Conservation (phyloP, 129 eudicot species). For the Flaveria trinervia region DNA sequence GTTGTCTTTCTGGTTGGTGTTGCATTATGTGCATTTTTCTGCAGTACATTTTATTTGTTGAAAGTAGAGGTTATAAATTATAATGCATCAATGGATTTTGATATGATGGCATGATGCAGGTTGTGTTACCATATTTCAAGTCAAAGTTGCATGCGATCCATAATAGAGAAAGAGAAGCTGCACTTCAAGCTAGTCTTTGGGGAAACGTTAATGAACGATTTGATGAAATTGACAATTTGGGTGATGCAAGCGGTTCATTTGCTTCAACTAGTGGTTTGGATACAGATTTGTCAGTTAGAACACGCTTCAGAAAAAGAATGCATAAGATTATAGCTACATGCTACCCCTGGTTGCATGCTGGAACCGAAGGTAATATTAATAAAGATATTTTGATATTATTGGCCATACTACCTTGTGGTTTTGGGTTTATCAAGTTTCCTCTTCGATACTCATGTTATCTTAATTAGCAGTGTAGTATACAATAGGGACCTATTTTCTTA, state of each 20-base stretch:
- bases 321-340: slow-evolving; percentile 72
- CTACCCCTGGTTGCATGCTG: slow-evolving; percentile 98
- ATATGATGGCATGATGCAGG: slow-evolving; percentile 53
- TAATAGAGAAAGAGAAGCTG: slow-evolving; percentile 91
- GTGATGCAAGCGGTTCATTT: slow-evolving; percentile 48
- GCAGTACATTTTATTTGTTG: neutral
- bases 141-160: slow-evolving; percentile 84
- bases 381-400: neutral
- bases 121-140: slow-evolving; percentile 88
- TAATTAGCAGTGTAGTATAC: neutral
- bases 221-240: slow-evolving; percentile 52
- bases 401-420: neutral
- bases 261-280: slow-evolving; percentile 55
- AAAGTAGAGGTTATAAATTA: slow-evolving; percentile 10
- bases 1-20: slow-evolving; percentile 82
- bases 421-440: neutral
- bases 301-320: slow-evolving; percentile 50
- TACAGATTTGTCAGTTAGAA: slow-evolving; percentile 53
- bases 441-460: neutral
- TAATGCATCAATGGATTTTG: neutral
- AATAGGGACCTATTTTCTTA: neutral
- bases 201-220: slow-evolving; percentile 75
- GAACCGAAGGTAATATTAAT: slow-evolving; percentile 73
- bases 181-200: slow-evolving; percentile 99
- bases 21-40: neutral